A percentile compares a stretch with the other conserved stretches of the same genome.
Conservation (phyloP, 129 eudicot species). For the Logfia minima region DNA sequence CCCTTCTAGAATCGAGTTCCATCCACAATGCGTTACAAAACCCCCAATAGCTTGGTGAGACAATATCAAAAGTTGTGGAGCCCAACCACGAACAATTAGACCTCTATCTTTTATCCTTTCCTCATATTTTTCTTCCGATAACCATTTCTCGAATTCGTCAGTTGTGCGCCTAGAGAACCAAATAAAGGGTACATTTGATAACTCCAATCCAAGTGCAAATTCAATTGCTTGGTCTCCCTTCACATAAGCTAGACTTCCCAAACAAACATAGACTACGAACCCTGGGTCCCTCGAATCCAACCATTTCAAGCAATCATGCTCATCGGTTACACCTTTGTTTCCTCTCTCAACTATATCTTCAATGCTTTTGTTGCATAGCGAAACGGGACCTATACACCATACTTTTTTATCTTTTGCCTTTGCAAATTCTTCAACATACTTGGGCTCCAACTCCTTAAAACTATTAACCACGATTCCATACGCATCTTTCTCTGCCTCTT, state of each 20-base stretch:
- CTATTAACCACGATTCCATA: slow-evolving; percentile 54
- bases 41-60: slow-evolving; percentile 51
- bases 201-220: slow-evolving; percentile 48
- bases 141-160: slow-evolving; percentile 37
- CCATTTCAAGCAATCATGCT: slow-evolving; percentile 42
- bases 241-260: slow-evolving; percentile 42
- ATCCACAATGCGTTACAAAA: slow-evolving; percentile 65
- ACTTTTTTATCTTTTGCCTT: slow-evolving; percentile 33
- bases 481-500: slow-evolving; percentile 27
- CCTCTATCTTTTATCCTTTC: slow-evolving; percentile 46
- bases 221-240: slow-evolving; percentile 34
- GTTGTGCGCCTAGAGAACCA: slow-evolving; percentile 31
- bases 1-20: slow-evolving; percentile 66
- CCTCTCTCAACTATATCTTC: slow-evolving; percentile 48
- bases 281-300: slow-evolving; percentile 30
- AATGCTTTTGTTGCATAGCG: slow-evolving; percentile 33
- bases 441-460: slow-evolving; percentile 50
- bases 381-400: slow-evolving; percentile 58
- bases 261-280: slow-evolving; percentile 51
- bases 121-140: slow-evolving; percentile 35
- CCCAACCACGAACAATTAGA: slow-evolving; percentile 54
- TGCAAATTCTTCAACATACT: slow-evolving; percentile 35
- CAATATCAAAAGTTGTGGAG: slow-evolving; percentile 54
- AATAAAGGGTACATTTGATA: slow-evolving; percentile 34
- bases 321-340: slow-evolving; percentile 24